These are phyloP conservation scores for Grigorovia transvaalensis DNA, from an alignment of 805 yeast genomes.

Conservation along the genomic window DNA sequence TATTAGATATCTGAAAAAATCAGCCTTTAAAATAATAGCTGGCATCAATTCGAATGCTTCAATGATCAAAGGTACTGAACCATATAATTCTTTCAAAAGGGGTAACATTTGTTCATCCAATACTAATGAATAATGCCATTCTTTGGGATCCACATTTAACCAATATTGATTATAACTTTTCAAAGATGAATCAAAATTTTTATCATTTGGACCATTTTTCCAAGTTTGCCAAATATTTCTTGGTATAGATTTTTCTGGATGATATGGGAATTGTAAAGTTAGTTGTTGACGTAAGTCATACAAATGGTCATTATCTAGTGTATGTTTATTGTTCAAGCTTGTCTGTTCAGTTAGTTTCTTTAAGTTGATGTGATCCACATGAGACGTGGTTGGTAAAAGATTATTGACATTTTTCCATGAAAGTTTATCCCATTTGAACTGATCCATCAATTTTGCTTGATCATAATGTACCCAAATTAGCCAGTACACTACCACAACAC, in stretches of 20 bases:
- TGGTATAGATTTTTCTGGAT: constrained; percentile 52
- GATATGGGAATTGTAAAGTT: constrained; percentile 67
- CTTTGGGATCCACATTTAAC: constrained; percentile 26
- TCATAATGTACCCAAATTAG: not conserved
- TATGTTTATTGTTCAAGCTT: not conserved
- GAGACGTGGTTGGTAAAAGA: constrained; percentile 22
- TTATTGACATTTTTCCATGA: not conserved
- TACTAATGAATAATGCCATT: constrained; percentile 57
- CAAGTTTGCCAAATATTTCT: constrained; percentile 90
- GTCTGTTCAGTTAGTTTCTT: constrained; percentile 2
- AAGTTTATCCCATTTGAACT: not conserved
- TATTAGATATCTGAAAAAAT: constrained; percentile 82
- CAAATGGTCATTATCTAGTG: not conserved
- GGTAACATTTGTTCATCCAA: constrained; percentile 59
- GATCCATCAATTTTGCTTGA: not conserved
- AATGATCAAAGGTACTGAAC: constrained; percentile 64
- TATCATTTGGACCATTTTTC: constrained; percentile 57
- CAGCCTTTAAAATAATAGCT: constrained; percentile 74
- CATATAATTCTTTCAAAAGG: constrained; percentile 45
- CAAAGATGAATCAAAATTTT: constrained; percentile 45
- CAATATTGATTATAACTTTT: constrained; percentile 47
- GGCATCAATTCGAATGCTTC: constrained; percentile 74
- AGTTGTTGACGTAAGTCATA: constrained; percentile 37
- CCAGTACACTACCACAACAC: not conserved
- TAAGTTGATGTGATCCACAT: constrained; percentile 13